These are phyloP conservation scores for Intubia oerlemansii DNA, from an alignment of 2,329 filamentous ascomycete species.

Conservation along the genomic window DNA sequence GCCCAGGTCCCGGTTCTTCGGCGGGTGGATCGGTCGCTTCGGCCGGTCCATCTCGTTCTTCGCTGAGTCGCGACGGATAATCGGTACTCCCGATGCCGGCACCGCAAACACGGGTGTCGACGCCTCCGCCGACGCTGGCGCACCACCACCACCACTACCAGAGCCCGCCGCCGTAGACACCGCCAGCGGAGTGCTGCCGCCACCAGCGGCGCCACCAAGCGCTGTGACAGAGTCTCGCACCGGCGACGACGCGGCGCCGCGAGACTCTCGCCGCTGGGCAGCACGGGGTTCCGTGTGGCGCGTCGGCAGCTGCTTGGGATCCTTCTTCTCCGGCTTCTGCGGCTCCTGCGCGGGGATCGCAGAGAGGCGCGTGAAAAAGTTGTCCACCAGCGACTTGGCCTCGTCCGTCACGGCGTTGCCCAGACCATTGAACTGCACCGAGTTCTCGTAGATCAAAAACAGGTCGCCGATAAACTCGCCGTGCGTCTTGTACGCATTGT, in stretches of 20 bases:
- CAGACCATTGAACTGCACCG: conserved; percentile 61
- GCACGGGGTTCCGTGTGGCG: conserved; percentile 23
- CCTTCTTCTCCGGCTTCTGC: conserved; percentile 38
- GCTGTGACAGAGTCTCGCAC: conserved; percentile 7
- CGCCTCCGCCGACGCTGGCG: conserved; percentile 16
- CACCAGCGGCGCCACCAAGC: too few species aligned
- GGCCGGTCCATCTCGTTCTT: conserved; percentile 58
- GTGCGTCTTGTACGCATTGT: conserved; percentile 44
- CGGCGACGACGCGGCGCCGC: conserved; percentile 13
- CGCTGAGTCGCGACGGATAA: conserved; percentile 70
- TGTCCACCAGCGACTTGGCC: conserved; percentile 32
- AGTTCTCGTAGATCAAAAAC: conserved; percentile 58
- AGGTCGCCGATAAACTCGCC: conserved; percentile 57
- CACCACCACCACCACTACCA: too few species aligned
- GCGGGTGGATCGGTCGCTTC: conserved; percentile 83
- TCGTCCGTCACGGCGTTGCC: conserved; percentile 48
- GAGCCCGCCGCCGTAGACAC: conserved; percentile 1
- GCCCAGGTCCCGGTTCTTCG: conserved; percentile 76
- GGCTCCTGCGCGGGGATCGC: conserved; percentile 29
- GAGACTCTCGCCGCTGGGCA: conserved; percentile 14
- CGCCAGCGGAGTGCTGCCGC: background rate
- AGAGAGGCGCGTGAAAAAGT: conserved; percentile 24
- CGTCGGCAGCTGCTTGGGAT: conserved; percentile 23
- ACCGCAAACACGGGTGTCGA: conserved; percentile 38
- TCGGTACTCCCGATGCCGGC: conserved; percentile 53